Evolutionary conservation across 805 yeast genomes (phyloP), one percentile per base, ranked within the genome.

Genomic region (Hanseniaspora taiwanica): DNA sequence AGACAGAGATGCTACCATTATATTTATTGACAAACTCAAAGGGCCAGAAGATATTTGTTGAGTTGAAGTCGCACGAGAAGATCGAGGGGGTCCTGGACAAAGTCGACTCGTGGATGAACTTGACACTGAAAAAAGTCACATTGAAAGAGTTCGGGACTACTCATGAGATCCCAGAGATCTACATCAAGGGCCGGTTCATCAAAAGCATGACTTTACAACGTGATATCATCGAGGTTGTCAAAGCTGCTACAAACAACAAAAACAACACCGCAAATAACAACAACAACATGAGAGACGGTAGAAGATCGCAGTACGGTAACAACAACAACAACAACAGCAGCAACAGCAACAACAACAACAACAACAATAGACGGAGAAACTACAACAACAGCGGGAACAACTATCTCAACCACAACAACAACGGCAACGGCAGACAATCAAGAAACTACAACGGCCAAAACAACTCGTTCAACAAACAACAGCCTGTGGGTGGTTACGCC

Each of bases 81-180:
- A 67, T 87, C 38, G 81, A 80, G 53, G 99, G 99, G 38, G 73
- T 72, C 42, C 66, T 91, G 44, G 74, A 76, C 42, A 81, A 83
- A 54, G 85, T 94, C 51, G 99, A 91, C 58, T 78, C 84, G 31
- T 83, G 93, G 86, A 91, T 91, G 99, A 91, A 91, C 59, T 67
- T 91, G 48, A 82, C 94, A 1, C 67, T 91, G 40, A 69, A 69
- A 25, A 78, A 86, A 46, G 96, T 80, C 13, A 72, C 77, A 18
- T 53, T 53, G 43, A 43, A 39, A 52, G 63, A 66, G 69, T 48
- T 89, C 82, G 29, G 76, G 72, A 47, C 66, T 65, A 40, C 81
- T 73, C 56, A 69, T 40, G 77, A 78, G 53, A 60, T 81, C 36
- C 74, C 77, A 3, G 93, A 83, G 51, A 71, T 80, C 42, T 87